Conservation (phyloP, 129 eudicot species). For the Pulicaria dysenterica region DNA sequence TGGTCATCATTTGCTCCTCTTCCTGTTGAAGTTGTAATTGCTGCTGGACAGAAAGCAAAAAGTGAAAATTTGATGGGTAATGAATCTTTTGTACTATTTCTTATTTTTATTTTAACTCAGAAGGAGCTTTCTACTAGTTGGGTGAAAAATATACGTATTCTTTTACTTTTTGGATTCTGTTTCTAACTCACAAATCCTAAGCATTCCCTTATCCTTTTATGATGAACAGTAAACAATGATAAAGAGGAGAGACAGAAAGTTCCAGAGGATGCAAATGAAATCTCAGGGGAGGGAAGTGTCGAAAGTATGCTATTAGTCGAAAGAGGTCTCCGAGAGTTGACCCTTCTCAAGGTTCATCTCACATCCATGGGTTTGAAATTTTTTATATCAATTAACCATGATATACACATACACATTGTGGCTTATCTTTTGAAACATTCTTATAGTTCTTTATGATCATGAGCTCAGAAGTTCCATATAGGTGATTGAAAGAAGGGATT, state of each 20-base stretch:
- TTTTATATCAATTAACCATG: conserved; percentile 4
- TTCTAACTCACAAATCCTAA: conserved; percentile 5
- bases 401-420: background rate
- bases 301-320: conserved; percentile 95
- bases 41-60: conserved; percentile 75
- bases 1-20: conserved; percentile 75
- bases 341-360: conserved; percentile 62
- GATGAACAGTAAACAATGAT: conserved; percentile 50
- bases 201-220: background rate
- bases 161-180: background rate
- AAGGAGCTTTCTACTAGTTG: conserved; percentile 20
- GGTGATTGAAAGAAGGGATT: background rate
- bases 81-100: background rate
- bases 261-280: conserved; percentile 37
- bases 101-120: background rate
- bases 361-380: background rate
- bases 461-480: background rate
- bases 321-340: conserved; percentile 79
- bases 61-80: conserved; percentile 47
- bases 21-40: conserved; percentile 64
- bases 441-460: background rate
- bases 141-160: background rate
- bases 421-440: background rate
- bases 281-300: conserved; percentile 61
- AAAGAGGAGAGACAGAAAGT: conserved; percentile 56